phyloP scores from a whole-genome alignment of 257 asterid species.

The Solanum chiquidenum region DNA sequence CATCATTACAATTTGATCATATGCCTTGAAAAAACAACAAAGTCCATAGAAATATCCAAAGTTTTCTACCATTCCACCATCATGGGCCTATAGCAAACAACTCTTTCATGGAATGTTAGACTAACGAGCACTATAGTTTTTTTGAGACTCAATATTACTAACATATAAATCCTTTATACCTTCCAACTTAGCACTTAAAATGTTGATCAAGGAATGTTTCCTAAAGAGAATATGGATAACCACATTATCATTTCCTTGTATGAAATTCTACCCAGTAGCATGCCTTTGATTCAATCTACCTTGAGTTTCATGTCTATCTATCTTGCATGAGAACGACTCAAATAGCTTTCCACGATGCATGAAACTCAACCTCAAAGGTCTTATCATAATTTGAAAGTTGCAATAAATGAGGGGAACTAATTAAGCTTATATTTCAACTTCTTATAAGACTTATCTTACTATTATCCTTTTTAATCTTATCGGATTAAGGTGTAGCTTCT shows the following conservation, averaged over 20 bases:
- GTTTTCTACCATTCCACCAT: not conserved
- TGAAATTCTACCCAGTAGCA: not conserved
- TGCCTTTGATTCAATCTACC: no score
- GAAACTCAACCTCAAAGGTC: no score
- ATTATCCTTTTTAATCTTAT: not conserved
- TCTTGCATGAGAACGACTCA: no score
- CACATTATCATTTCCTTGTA: not conserved
- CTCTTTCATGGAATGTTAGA: not conserved
- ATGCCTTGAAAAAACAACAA: no score
- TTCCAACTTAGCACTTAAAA: not conserved
- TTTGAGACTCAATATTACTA: no score
- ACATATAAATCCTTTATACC: not conserved
- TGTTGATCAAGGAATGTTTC: not conserved
- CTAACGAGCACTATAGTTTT: no score
- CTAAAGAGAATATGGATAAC: not conserved
- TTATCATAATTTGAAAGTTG: not conserved
- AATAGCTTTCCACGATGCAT: no score
- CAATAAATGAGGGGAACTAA: not conserved
- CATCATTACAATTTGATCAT: no score
- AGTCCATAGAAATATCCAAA: no score
- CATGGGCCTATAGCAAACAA: not conserved
- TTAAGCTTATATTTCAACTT: not conserved
- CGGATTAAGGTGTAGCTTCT: no score
- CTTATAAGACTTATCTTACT: no score
- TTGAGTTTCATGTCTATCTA: no score